Evolutionary conservation across 2,329 filamentous ascomycete genomes (phyloP), one percentile per base, ranked within the genome.

Genomic region (Pezicula carpinea): DNA sequence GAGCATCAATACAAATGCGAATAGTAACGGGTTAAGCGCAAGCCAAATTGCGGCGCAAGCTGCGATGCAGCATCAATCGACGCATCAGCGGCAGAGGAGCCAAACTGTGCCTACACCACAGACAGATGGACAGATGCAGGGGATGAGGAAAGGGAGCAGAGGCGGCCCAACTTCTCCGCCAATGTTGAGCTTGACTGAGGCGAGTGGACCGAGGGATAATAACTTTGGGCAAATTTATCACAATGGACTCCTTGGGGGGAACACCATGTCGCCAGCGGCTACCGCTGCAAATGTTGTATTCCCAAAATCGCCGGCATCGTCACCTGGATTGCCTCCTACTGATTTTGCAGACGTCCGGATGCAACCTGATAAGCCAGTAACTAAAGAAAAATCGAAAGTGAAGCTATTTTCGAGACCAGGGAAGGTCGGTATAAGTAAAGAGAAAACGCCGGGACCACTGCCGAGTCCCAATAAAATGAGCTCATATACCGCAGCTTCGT

Each of bases 41-140:
- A 89, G 85, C 65, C 84, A 89, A 64, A 89, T 90, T 53, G 87
- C 87, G 33, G 87, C 87, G 15, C 87, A 90, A 66, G 82, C 87
- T 8, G 87, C 87, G 60, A 82, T 88, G 70, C 79, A 79, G 29
- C 78, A 83, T 59, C 74, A 79, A 59, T 71, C 72, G 36, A 65
- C 68, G 13, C 62, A 64, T 48, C 58, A 54, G 39, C 74, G 87
- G 17, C 86, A 89, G 63, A 79, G 87, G 44, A 90, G 86, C 13
- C 83, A 87, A 64, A 89, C 87, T 0, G 80, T 87, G 7, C 82
- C 87, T 5, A 75, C 79, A 15, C 79, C 51, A 23, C 53, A 62
- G 21, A 40, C 48, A 19, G 61, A 64, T 44, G 22, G 38, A 21
- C 38, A 40, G 10, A 19, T 15, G 19, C 38, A 19, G n/a, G 57